phyloP scores from a whole-genome alignment of 2,329 filamentous ascomycete species.

The Aureobasidium sp. region DNA sequence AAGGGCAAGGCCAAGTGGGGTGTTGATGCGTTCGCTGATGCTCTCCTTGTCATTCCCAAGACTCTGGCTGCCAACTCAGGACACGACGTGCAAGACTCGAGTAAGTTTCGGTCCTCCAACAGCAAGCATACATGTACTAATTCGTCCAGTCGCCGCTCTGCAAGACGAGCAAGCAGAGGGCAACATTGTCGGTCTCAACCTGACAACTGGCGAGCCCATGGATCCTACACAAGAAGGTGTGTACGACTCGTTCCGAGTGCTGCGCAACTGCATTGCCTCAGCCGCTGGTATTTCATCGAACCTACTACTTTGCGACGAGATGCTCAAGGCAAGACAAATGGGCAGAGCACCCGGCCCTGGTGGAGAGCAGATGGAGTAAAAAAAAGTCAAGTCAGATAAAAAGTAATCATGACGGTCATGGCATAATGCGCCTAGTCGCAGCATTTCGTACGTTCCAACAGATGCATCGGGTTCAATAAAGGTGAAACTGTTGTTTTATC shows the following conservation, averaged over 20 bases:
- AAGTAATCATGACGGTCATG: conserved; percentile 6
- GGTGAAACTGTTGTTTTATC: not conserved
- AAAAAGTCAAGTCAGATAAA: conserved; percentile 2
- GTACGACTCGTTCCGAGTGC: conserved; percentile 90
- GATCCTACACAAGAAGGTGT: conserved; percentile 87
- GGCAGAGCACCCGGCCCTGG: conserved; percentile 9
- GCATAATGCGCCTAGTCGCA: conserved; percentile 1
- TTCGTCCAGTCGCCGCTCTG: conserved; percentile 61
- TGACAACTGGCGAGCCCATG: conserved; percentile 85
- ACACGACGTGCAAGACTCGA: conserved; percentile 90
- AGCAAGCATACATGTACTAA: conserved; percentile 14
- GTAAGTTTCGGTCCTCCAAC: conserved; percentile 45
- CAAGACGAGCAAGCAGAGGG: conserved; percentile 82
- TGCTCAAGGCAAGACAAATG: conserved; percentile 98
- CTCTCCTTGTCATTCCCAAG: conserved; percentile 91
- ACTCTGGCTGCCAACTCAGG: conserved; percentile 92
- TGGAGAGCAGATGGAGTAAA: conserved; percentile 11
- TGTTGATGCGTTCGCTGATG: conserved; percentile 89
- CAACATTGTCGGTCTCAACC: conserved; percentile 75
- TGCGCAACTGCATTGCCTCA: conserved; percentile 88
- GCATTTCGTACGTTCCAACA: not conserved
- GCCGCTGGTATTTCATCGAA: conserved; percentile 94
- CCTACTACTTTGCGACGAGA: conserved; percentile 87
- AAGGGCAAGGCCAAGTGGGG: conserved; percentile 98
- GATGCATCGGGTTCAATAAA: not conserved